Conservation (phyloP, 2,329 filamentous ascomycete genomes). For the Diaporthe aspalathi region DNA sequence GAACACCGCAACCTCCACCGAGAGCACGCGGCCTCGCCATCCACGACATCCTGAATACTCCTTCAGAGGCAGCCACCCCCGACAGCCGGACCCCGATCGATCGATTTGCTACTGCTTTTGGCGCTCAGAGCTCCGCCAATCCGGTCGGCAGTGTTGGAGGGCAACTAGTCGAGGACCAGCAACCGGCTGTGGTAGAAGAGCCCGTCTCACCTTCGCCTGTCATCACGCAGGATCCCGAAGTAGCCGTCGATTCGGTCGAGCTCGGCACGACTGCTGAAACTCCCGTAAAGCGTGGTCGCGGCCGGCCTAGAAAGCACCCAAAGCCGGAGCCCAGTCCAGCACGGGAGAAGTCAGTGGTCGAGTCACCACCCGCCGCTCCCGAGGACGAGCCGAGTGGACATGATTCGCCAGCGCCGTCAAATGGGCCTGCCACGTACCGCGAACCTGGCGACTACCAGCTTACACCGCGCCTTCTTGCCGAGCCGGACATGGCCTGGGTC, state of each 20-base stretch:
- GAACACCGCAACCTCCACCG: constrained; percentile 20
- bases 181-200: not conserved
- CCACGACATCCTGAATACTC: constrained; percentile 36
- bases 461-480: constrained; percentile 79
- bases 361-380: constrained; percentile 25
- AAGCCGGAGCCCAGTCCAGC: constrained; percentile 37
- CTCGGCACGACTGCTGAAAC: not conserved
- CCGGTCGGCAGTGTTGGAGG: not conserved
- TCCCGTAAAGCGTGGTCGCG: constrained; percentile 43
- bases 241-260: constrained; percentile 11
- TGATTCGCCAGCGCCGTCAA: not conserved
- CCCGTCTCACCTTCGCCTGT: not conserved
- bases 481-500: constrained; percentile 84
- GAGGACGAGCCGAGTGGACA: not conserved
- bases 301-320: constrained; percentile 49
- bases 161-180: not conserved
- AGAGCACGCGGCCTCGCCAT: constrained; percentile 36
- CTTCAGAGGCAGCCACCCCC: constrained; percentile 28
- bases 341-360: not conserved
- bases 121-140: not conserved
- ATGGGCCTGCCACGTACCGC: constrained; percentile 54
- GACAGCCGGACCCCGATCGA: constrained; percentile 22
- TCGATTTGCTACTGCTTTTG: constrained; percentile 35
- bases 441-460: constrained; percentile 84
- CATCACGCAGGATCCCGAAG: constrained; percentile 7